phyloP scores from a whole-genome alignment of 768 basidiomycete species.

The Leccinum imitatum region DNA sequence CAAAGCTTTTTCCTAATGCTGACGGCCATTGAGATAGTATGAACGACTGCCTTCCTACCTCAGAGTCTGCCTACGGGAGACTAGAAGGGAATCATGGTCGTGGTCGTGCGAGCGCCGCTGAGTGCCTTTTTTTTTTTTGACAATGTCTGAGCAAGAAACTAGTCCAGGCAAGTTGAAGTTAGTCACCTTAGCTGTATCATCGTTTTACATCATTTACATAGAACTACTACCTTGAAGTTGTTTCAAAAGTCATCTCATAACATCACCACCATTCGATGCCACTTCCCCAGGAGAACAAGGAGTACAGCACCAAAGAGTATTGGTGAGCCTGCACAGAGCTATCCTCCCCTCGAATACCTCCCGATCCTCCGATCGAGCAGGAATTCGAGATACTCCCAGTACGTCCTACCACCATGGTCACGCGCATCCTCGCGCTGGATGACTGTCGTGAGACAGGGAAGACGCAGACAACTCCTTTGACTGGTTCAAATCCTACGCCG shows the following conservation, averaged over 20 bases:
- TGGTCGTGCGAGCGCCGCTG: no score
- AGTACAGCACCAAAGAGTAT: slow-evolving; percentile 67
- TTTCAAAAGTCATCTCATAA: neutral
- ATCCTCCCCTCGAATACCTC: neutral
- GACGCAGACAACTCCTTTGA: slow-evolving; percentile 63
- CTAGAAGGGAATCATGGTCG: no score
- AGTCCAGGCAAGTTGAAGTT: no score
- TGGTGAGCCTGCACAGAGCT: slow-evolving; percentile 46
- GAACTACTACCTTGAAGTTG: no score
- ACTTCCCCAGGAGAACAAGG: slow-evolving; percentile 63
- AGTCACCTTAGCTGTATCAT: no score
- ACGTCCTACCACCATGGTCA: slow-evolving; percentile 23
- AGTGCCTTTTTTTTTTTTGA: no score
- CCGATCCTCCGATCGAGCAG: slow-evolving; percentile 35
- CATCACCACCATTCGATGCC: slow-evolving; percentile 18
- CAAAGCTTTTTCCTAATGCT: no score
- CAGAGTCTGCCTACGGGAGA: no score
- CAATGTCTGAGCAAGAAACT: no score
- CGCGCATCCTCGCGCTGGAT: neutral
- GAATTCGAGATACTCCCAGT: slow-evolving; percentile 72
- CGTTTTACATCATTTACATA: no score
- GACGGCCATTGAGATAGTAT: no score
- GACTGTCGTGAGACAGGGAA: slow-evolving; percentile 44
- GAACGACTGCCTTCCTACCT: no score
- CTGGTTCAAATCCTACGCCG: slow-evolving; percentile 84